A percentile compares a stretch with the other conserved stretches of the same genome.
Evolutionary conservation across 75 land plant genomes (phyloP).

Genomic region (Ceratopteris richardii): DNA sequence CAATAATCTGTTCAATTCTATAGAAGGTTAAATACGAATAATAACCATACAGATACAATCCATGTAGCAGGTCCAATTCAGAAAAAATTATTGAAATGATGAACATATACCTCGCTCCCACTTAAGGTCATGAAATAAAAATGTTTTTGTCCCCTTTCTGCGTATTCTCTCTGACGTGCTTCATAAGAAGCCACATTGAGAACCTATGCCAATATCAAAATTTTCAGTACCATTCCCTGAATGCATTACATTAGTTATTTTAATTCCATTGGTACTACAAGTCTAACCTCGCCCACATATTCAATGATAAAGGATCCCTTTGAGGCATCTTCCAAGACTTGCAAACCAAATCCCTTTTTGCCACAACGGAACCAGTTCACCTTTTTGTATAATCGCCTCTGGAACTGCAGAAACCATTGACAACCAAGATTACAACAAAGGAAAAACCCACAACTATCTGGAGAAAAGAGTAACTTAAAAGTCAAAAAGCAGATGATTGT

Average conservation of each 20-base stretch:
- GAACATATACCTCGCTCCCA: slow-evolving; percentile 79
- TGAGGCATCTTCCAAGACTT: slow-evolving; percentile 44
- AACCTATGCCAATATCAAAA: slow-evolving; percentile 32
- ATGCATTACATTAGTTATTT: background rate
- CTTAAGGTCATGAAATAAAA: slow-evolving; percentile 95
- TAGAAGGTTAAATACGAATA: no score
- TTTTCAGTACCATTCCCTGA: no score
- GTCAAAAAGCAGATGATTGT: background rate
- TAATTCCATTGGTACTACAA: background rate
- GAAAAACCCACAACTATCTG: background rate
- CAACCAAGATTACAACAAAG: no score
- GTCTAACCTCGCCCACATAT: slow-evolving; percentile 90
- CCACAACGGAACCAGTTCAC: slow-evolving; percentile 56
- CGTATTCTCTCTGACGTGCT: slow-evolving; percentile 80
- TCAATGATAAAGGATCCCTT: slow-evolving; percentile 82
- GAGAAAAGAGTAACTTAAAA: background rate
- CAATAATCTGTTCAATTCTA: slow-evolving; percentile 58
- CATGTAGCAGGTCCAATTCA: no score
- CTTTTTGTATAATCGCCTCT: slow-evolving; percentile 58
- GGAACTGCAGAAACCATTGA: slow-evolving; percentile 57
- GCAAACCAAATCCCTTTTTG: slow-evolving; percentile 84
- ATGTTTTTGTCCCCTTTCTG: slow-evolving; percentile 72
- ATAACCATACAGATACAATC: no score
- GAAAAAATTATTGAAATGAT: background rate
- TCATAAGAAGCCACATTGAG: slow-evolving; percentile 73